A percentile compares a stretch with the other conserved stretches of the same genome.
Conservation (phyloP, 1,284 basidiomycete species). For the Leccinum variabile region DNA sequence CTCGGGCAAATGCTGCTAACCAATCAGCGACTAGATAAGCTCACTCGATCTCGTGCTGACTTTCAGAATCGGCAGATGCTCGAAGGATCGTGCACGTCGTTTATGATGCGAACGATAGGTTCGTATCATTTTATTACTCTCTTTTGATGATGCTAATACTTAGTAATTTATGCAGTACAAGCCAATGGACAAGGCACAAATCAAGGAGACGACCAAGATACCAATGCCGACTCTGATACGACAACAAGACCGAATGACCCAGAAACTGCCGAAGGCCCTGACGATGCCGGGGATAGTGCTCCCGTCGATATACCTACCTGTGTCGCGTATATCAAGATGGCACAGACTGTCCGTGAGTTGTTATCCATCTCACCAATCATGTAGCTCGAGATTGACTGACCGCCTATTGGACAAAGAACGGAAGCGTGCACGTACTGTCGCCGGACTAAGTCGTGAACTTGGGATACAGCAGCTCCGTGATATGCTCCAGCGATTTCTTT, state of each 20-base stretch:
- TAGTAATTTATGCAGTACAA: background rate
- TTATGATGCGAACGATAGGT: background rate
- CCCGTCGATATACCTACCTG: background rate
- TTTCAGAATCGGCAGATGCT: background rate
- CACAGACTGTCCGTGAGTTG: background rate
- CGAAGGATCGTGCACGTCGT: background rate
- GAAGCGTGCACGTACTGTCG: background rate
- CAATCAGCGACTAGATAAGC: background rate
- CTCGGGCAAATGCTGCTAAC: background rate
- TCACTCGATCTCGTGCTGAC: background rate
- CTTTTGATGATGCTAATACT: background rate
- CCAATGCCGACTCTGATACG: background rate
- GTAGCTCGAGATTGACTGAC: background rate
- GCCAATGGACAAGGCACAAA: background rate
- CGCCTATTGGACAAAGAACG: background rate
- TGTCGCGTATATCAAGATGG: background rate
- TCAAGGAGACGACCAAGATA: background rate
- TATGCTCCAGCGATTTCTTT: constrained; percentile 4
- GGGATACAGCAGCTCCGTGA: background rate
- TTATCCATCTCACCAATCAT: background rate
- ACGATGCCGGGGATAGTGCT: background rate
- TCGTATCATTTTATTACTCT: background rate
- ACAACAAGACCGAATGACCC: background rate
- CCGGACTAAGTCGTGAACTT: constrained; percentile 1
- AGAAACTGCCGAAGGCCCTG: background rate